Conservation (phyloP, 2,329 filamentous ascomycete species). For the Alternaria dauci region DNA sequence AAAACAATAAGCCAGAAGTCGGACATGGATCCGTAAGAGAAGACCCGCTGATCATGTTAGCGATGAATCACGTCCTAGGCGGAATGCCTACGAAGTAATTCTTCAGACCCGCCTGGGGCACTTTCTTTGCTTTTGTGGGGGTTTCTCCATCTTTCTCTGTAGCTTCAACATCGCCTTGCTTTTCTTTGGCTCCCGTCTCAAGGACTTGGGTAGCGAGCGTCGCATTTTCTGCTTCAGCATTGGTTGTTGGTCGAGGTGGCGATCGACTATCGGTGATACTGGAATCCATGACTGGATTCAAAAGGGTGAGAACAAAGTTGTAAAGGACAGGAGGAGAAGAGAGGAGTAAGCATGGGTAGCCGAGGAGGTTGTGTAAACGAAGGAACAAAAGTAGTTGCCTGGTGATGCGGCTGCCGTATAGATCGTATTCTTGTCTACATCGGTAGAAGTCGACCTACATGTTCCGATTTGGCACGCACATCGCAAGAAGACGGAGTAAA, state of each 20-base stretch:
- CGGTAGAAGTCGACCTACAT: not conserved
- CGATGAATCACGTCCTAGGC: not conserved
- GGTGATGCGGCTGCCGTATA: not conserved
- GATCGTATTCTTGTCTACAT: not conserved
- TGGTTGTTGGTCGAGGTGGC: constrained; percentile 10
- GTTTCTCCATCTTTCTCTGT: constrained; percentile 13
- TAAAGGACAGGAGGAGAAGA: not conserved
- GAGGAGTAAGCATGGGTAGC: not conserved
- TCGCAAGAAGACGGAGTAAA: not conserved
- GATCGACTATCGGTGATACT: not conserved
- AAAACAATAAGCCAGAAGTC: constrained; percentile 42
- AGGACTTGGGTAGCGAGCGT: constrained; percentile 9
- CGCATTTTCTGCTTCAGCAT: constrained; percentile 9
- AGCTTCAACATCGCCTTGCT: constrained; percentile 4
- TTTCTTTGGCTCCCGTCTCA: not conserved
- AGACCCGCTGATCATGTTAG: constrained; percentile 40
- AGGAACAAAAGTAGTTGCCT: constrained; percentile 20
- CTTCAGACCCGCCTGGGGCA: constrained; percentile 29
- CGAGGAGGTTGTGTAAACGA: not conserved
- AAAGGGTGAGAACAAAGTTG: not conserved
- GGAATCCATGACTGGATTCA: constrained; percentile 3
- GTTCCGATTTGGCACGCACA: constrained; percentile 3
- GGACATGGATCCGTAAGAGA: constrained; percentile 43
- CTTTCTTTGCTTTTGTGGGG: constrained; percentile 25
- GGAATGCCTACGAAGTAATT: constrained; percentile 46